Base-by-base conservation (phyloP, 1,284 basidiomycete species). In the Somion occarium region DNA sequence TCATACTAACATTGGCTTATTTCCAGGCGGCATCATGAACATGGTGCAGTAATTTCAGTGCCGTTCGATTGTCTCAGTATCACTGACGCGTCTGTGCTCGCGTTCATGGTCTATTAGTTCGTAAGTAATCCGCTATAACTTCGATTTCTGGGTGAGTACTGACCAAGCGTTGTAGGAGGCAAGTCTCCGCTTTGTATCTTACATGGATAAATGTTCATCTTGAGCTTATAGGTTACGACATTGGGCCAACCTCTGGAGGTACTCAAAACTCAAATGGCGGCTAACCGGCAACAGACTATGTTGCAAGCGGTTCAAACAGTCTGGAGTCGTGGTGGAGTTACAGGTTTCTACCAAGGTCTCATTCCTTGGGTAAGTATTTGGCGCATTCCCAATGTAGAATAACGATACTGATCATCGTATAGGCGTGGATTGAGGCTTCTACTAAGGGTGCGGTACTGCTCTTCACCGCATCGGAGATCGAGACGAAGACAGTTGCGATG, bases 371-470 rank as follows among this genome's bases (percentile, higher is more conserved):
- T 93, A 60, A 57, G 83, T 70, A 4, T 46, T 30, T 44, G 20
- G 34, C 44, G 7, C 50, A 22, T 18, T 41, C n/a, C 46, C 13
- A 22, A 44, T 37, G 49, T n/a, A 15, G 39, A 27, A 41, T 46
- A 15, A 53, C 27, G 15, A 53, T 20, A 43, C 12, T 48, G 38
- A 37, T n/a, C 38, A 22, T 26, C 24, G 9, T 44, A 4, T 58
- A 94, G 93, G 97, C 97, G 24, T 99, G 97, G 97, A 98, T 99
- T 64, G 97, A 99, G 70, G 97, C 96, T 1, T 98, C 95, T 1
- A 99, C 97, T 2, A 99, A 99, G 69, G 97, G 97, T 48, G 97
- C 81, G 49, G 97, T 99, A 37, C 79, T 99, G 37, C 78, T 99
- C 56, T 99, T 99, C 74, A 88, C 95, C 25, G 93, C 96, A 20